Conservation (phyloP, 345 rosid species). For the Aethionema arabicum region DNA sequence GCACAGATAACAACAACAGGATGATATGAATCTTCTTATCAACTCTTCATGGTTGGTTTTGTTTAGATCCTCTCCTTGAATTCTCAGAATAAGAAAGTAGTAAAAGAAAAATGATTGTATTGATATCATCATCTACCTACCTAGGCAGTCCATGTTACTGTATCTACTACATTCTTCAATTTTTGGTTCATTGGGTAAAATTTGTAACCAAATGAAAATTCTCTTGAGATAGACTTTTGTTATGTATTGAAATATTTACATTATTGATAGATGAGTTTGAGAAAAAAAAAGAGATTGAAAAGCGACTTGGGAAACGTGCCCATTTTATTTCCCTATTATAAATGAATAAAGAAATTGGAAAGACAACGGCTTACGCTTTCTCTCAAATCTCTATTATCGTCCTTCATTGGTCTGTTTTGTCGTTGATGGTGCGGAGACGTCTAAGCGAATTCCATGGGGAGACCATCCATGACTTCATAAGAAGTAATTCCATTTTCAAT, state of each 20-base stretch:
- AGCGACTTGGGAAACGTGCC: conserved; percentile 29
- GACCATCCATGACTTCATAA: neutral
- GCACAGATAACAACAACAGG: conserved; percentile 23
- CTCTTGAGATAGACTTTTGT: too few species aligned
- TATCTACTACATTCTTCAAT: neutral
- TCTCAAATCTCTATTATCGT: conserved; percentile 21
- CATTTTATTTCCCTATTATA: neutral
- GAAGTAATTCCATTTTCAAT: conserved; percentile 11
- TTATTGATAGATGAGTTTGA: neutral
- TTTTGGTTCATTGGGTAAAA: conserved; percentile 23
- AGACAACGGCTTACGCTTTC: conserved; percentile 29
- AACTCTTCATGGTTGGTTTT: conserved; percentile 1
- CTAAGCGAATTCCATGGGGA: conserved; percentile 31
- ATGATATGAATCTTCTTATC: conserved; percentile 17
- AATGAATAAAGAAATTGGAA: neutral
- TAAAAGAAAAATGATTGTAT: conserved; percentile 11
- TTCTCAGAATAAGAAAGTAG: conserved; percentile 13
- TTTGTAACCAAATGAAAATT: neutral
- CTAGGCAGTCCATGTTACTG: neutral
- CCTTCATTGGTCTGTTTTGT: conserved; percentile 29
- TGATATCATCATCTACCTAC: neutral
- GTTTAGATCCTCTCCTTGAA: conserved; percentile 9
- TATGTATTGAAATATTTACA: too few species aligned
- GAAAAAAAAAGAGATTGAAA: neutral
- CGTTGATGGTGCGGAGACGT: conserved; percentile 33